Evolutionary conservation across 306 rosid species (phyloP), one percentile per base, ranked within the genome.

Genomic region (Fragaria nilgerrensis): DNA sequence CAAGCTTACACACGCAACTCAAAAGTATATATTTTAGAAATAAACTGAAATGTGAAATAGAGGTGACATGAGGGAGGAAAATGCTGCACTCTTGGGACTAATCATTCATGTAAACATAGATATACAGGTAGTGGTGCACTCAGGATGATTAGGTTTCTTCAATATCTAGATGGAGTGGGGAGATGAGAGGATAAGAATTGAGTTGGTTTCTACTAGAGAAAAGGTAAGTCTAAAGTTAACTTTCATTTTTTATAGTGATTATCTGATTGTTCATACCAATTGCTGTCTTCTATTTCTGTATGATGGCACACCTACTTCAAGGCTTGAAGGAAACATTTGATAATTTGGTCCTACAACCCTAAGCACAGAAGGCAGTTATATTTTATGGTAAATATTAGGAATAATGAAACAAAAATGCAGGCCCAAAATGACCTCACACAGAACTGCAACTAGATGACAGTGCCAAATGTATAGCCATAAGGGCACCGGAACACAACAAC

Each of bases 261-360:
- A 36, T 56, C 39, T 43, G 70, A 61, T 39, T 25, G 44, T 17
- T 45, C 78, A 17, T 9, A 61, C 14, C 45, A 65, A 17, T 29
- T 74, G 45, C 16, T 48, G 41, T 70, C 6, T 61, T 74, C 47
- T 43, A 29, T 59, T 44, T 45, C 39, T 36, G 9, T 39, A 39
- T 41, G 53, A 13, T 39, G 48, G 62, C 9, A 32, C 58, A 61
- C 75, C 75, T 34, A 72, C 70, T 61, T 17, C 78, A 75, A 75
- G 59, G 70, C 78, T 75, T 75, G 70, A 75, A 75, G 58, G 43
- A 43, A 25, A 58, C 56, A 44, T 44, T 74, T 15, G 22, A 59
- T 59, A 13, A 23, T 39, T n/a, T 43, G 70, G n/a, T 59, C 32
- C 70, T 59, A 27, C 9, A 43, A 74, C 56, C 44, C 56, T 41